These are phyloP conservation scores for Lyophyllum decastes DNA, from an alignment of 768 basidiomycete genomes.

Conservation along the genomic window DNA sequence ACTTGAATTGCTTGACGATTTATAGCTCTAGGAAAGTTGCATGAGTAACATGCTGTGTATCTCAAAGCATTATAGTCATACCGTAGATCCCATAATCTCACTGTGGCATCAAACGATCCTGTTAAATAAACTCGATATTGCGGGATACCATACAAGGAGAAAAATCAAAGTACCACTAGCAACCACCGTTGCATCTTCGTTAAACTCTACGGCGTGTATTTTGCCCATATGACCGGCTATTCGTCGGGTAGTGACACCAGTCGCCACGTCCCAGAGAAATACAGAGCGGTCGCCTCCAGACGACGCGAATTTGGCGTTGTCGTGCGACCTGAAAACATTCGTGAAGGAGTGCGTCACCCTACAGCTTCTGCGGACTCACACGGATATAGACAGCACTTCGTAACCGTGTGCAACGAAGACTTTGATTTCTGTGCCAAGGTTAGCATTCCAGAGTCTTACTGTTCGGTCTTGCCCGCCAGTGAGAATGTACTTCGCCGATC, in stretches of 20 bases:
- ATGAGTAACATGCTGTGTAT: not conserved
- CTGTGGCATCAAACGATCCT: conserved; percentile 93
- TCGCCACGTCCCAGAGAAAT: conserved; percentile 94
- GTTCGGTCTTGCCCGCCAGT: conserved; percentile 92
- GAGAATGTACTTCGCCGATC: conserved; percentile 85
- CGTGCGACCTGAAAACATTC: conserved; percentile 62
- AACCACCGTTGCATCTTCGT: conserved; percentile 81
- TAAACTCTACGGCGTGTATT: conserved; percentile 89
- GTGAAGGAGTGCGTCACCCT: not conserved
- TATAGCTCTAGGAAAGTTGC: conserved; percentile 53
- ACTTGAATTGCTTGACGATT: conserved; percentile 87
- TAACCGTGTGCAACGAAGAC: conserved; percentile 90
- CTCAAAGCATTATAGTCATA: conserved; percentile 30
- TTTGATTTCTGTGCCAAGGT: conserved; percentile 87
- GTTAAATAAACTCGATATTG: conserved; percentile 2
- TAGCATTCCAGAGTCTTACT: conserved; percentile 90
- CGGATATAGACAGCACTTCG: conserved; percentile 87
- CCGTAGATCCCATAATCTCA: conserved; percentile 92
- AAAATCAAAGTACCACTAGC: conserved; percentile 68
- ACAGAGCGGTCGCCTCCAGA: conserved; percentile 93
- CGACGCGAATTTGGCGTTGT: conserved; percentile 93
- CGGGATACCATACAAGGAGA: not conserved
- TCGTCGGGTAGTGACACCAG: conserved; percentile 80
- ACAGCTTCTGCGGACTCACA: conserved; percentile 53
- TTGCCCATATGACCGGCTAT: conserved; percentile 90